Conservation (phyloP, 2,329 filamentous ascomycete genomes). For the Cordyceps tenuipes region DNA sequence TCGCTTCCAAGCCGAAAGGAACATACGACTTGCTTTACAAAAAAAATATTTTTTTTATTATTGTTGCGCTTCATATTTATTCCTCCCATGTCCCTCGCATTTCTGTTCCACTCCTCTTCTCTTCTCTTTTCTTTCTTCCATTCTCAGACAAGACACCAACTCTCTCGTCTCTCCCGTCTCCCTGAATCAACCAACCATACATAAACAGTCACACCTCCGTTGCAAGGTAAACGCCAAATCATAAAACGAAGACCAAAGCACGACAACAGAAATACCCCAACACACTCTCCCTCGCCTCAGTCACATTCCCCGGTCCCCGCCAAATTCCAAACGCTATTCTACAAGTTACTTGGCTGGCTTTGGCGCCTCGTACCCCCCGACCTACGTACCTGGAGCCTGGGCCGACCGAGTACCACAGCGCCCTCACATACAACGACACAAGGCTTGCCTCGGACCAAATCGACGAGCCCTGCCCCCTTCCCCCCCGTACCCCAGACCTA, state of each 20-base stretch:
- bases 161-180: background rate
- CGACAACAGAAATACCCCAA: background rate
- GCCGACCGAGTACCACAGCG: conserved; percentile 10
- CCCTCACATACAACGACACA: background rate
- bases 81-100: background rate
- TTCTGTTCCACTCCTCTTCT: background rate
- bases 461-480: background rate
- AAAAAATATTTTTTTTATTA: background rate
- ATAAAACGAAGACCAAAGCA: background rate
- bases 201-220: background rate
- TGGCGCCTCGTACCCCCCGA: background rate
- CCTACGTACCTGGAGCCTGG: background rate
- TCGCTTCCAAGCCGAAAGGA: background rate
- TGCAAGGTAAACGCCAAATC: background rate
- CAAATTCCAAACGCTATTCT: background rate
- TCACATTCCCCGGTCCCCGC: background rate
- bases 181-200: background rate
- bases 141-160: background rate
- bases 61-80: background rate
- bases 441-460: conserved; percentile 10
- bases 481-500: background rate
- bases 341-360: background rate
- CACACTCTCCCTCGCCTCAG: background rate
- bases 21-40: background rate
- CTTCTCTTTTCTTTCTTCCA: background rate